Evolutionary conservation across 108 stramenopile genomes (phyloP).

Genomic region (Asterionellopsis glacialis): DNA sequence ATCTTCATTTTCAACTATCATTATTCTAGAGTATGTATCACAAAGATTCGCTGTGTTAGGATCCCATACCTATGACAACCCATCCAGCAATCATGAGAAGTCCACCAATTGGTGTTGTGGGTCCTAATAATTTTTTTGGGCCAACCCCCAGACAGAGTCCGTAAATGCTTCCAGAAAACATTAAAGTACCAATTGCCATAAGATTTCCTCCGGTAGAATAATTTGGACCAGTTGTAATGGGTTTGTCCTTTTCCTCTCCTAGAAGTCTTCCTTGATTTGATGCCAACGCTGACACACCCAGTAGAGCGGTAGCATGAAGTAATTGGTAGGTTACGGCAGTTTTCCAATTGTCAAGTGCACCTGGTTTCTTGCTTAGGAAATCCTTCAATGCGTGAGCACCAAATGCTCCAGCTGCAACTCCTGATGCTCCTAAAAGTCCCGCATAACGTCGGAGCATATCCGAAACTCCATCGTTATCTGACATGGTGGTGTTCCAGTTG

Average conservation of each 20-base stretch:
- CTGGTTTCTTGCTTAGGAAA: constrained; percentile 37
- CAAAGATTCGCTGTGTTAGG: no score
- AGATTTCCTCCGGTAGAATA: constrained; percentile 51
- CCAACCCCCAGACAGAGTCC: constrained; percentile 60
- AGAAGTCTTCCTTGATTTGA: constrained; percentile 2
- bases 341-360: constrained; percentile 56
- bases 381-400: constrained; percentile 70
- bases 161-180: constrained; percentile 85
- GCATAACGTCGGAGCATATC: constrained; percentile 42
- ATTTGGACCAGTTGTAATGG: background rate
- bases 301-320: constrained; percentile 70
- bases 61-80: constrained; percentile 27
- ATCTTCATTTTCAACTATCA: no score
- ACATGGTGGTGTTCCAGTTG: no score
- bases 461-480: no score
- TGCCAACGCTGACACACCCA: constrained; percentile 52
- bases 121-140: constrained; percentile 67
- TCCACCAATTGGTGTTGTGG: constrained; percentile 87
- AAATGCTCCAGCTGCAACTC: constrained; percentile 59
- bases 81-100: constrained; percentile 79
- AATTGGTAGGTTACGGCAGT: constrained; percentile 81
- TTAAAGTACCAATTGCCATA: constrained; percentile 52
- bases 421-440: constrained; percentile 58
- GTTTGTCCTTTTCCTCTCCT: background rate
- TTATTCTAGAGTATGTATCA: no score